These are phyloP conservation scores for Pseudogymnoascus sp. DNA, from an alignment of 2,329 filamentous ascomycete genomes.

Conservation along the genomic window DNA sequence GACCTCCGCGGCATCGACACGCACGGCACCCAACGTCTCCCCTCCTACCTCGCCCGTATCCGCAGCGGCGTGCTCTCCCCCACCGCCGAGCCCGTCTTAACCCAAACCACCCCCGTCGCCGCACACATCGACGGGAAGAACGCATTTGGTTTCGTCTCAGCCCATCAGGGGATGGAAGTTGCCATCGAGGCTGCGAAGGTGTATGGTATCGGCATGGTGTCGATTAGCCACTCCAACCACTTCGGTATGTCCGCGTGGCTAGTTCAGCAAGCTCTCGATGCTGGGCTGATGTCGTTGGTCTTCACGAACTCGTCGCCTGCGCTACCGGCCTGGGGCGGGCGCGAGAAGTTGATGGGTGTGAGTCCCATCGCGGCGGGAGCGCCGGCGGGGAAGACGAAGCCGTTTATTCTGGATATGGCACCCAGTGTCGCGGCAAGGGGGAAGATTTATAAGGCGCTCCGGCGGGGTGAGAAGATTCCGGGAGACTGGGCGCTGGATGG, in stretches of 20 bases:
- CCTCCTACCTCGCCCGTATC: conserved; percentile 67
- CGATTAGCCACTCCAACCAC: conserved; percentile 69
- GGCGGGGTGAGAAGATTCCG: conserved; percentile 61
- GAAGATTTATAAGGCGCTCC: conserved; percentile 62
- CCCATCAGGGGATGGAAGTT: conserved; percentile 53
- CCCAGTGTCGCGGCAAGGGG: conserved; percentile 61
- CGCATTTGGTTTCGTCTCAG: conserved; percentile 67
- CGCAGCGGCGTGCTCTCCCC: conserved; percentile 60
- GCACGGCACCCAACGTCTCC: conserved; percentile 69
- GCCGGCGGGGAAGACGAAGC: conserved; percentile 48
- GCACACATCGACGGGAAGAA: conserved; percentile 61
- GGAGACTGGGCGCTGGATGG: conserved; percentile 66
- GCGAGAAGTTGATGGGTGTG: conserved; percentile 26
- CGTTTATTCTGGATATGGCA: conserved; percentile 71
- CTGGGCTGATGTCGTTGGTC: conserved; percentile 49
- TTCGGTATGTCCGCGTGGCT: conserved; percentile 79
- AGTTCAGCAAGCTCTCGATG: conserved; percentile 68
- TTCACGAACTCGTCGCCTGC: conserved; percentile 29
- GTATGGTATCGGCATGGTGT: conserved; percentile 67
- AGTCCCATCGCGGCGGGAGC: conserved; percentile 50
- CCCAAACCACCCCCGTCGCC: conserved; percentile 59
- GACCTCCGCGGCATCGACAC: conserved; percentile 74
- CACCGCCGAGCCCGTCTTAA: conserved; percentile 47
- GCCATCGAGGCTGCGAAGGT: conserved; percentile 57
- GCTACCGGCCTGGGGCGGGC: conserved; percentile 29